Conservation (phyloP, 495 filamentous ascomycete species). For the Talaromyces stipitatus region DNA sequence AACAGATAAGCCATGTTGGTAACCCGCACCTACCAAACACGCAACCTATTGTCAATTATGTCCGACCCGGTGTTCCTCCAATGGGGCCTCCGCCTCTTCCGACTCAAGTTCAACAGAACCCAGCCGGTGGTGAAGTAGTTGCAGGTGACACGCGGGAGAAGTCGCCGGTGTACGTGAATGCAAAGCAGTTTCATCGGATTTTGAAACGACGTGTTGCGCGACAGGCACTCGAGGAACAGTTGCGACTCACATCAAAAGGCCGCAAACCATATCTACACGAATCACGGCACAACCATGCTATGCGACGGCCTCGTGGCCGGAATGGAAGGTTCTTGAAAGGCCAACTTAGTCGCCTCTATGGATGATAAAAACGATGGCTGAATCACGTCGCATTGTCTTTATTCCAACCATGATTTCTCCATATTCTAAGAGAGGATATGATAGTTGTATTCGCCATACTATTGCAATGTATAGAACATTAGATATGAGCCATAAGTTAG, state of each 20-base stretch:
- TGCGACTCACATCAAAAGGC: conserved; percentile 88
- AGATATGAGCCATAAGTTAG: no score
- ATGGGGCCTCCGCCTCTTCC: conserved; percentile 42
- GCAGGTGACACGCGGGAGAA: conserved; percentile 68
- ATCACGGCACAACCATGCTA: conserved; percentile 98
- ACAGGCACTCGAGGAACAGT: conserved; percentile 84
- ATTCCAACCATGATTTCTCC: no score
- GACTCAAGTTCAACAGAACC: conserved; percentile 52
- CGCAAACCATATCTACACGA: conserved; percentile 97
- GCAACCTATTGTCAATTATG: conserved; percentile 42
- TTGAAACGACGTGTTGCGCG: conserved; percentile 87
- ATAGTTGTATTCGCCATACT: no score
- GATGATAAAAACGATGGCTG: conserved; percentile 49
- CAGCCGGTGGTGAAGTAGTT: conserved; percentile 76
- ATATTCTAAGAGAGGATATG: no score
- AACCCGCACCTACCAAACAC: conserved; percentile 40
- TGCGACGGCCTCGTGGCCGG: conserved; percentile 92
- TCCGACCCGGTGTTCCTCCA: conserved; percentile 39
- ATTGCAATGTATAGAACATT: no score
- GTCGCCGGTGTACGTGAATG: conserved; percentile 94
- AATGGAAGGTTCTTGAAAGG: conserved; percentile 94
- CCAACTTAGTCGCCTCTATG: conserved; percentile 93
- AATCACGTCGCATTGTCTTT: no score
- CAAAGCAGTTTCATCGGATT: conserved; percentile 97
- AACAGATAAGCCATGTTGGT: conserved; percentile 43